Percentiles rank a stretch among this genome's conserved stretches.
Conservation (phyloP, 441 rosid species). For the Croton setiger region DNA sequence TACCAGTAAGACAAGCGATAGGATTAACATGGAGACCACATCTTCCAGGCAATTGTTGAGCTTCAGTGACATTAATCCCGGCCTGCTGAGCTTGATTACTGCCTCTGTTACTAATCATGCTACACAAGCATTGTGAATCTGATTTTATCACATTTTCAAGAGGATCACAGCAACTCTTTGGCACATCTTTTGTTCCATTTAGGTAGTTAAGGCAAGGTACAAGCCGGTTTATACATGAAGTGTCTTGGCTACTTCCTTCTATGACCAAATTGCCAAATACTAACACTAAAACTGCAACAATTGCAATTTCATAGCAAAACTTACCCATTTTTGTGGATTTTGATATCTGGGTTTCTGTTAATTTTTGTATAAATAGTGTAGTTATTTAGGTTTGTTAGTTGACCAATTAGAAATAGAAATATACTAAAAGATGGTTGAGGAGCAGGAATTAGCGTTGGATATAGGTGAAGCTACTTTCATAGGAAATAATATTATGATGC, state of each 20-base stretch:
- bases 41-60: slow-evolving; percentile 67
- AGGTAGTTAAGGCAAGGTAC: slow-evolving; percentile 61
- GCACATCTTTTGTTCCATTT: slow-evolving; percentile 51
- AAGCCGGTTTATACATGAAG: slow-evolving; percentile 52
- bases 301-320: background rate
- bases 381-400: background rate
- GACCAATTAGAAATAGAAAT: slow-evolving; percentile 1
- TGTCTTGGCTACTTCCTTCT: slow-evolving; percentile 16
- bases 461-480: slow-evolving; percentile 34
- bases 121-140: slow-evolving; percentile 57
- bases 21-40: slow-evolving; percentile 76
- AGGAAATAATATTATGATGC: background rate
- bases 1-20: slow-evolving; percentile 45
- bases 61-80: slow-evolving; percentile 55
- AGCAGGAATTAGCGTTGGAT: slow-evolving; percentile 25
- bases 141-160: slow-evolving; percentile 52
- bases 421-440: background rate
- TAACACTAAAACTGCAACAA: background rate
- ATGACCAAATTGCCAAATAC: background rate
- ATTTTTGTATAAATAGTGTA: background rate
- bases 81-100: slow-evolving; percentile 50
- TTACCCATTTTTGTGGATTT: slow-evolving; percentile 9
- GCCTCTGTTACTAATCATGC: slow-evolving; percentile 57
- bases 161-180: slow-evolving; percentile 63
- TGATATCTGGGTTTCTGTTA: background rate